phyloP scores from a whole-genome alignment of 140 eudicot genomes.

The Flaveria floridana region DNA sequence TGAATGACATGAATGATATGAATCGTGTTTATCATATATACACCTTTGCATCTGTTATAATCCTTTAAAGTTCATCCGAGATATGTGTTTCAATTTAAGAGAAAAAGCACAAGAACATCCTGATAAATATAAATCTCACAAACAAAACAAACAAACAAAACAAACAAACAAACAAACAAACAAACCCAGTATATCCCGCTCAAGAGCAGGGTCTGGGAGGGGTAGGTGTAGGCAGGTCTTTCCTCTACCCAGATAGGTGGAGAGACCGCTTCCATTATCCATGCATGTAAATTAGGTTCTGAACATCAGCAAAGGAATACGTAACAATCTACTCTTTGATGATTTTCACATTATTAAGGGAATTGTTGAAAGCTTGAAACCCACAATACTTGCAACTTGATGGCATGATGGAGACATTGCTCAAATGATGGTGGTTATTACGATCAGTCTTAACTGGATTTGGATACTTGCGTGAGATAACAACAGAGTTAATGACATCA shows the following conservation, averaged over 20 bases:
- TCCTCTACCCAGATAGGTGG: no score
- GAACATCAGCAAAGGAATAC: neutral
- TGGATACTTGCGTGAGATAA: slow-evolving; percentile 48
- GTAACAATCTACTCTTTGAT: slow-evolving; percentile 29
- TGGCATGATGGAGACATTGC: slow-evolving; percentile 24
- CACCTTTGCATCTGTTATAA: no score
- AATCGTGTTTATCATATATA: no score
- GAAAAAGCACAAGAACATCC: neutral
- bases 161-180: no score
- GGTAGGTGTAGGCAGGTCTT: no score
- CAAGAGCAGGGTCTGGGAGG: no score
- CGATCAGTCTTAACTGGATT: neutral
- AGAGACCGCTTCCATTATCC: no score
- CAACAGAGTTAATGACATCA: slow-evolving; percentile 64
- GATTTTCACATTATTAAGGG: slow-evolving; percentile 34
- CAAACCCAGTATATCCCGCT: no score
- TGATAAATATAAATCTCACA: no score
- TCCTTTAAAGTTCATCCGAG: no score
- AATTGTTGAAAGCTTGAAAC: slow-evolving; percentile 29
- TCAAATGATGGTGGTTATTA: slow-evolving; percentile 5
- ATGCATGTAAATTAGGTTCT: neutral
- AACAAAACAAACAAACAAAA: no score
- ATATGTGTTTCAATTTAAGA: neutral
- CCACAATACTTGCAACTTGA: slow-evolving; percentile 42
- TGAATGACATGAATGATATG: no score